phyloP scores from a whole-genome alignment of 108 stramenopile species.

The Chaetoceros tenuissimus region DNA sequence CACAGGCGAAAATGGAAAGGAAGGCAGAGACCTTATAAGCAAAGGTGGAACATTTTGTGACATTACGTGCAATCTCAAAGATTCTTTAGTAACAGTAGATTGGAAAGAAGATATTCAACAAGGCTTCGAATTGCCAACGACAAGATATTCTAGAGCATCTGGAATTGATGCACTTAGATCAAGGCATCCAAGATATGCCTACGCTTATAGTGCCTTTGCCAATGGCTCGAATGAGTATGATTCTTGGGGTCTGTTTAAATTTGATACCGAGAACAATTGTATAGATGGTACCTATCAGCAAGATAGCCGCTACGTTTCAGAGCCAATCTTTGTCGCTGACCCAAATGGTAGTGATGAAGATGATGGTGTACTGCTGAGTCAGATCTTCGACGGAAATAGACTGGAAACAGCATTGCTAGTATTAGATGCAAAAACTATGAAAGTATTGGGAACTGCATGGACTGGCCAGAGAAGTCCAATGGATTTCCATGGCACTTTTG shows the following conservation, averaged over 20 bases:
- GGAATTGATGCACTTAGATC: neutral
- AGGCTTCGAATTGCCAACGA: constrained; percentile 29
- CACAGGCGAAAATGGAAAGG: constrained; percentile 5
- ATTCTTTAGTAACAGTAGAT: constrained; percentile 2
- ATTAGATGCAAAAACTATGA: constrained; percentile 30
- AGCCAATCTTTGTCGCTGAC: constrained; percentile 27
- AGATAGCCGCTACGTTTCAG: constrained; percentile 29
- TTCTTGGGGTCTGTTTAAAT: constrained; percentile 30
- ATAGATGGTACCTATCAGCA: constrained; percentile 17
- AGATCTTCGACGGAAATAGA: constrained; percentile 17
- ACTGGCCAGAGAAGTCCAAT: constrained; percentile 22
- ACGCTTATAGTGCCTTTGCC: constrained; percentile 26
- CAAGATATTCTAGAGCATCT: constrained; percentile 17
- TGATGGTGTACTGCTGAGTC: constrained; percentile 30
- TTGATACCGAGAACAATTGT: constrained; percentile 17
- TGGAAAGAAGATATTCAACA: constrained; percentile 21
- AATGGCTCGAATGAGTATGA: constrained; percentile 26
- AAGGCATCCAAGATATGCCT: constrained; percentile 27
- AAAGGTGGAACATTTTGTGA: constrained; percentile 30
- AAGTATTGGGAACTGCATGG: constrained; percentile 11
- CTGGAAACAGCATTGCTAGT: constrained; percentile 28
- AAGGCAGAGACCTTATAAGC: constrained; percentile 14
- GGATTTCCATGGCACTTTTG: constrained; percentile 37
- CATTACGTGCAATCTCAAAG: constrained; percentile 9
- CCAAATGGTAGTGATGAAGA: constrained; percentile 22